Evolutionary conservation across 257 asterid genomes (phyloP).

Genomic region (Solanum dulcamara): DNA sequence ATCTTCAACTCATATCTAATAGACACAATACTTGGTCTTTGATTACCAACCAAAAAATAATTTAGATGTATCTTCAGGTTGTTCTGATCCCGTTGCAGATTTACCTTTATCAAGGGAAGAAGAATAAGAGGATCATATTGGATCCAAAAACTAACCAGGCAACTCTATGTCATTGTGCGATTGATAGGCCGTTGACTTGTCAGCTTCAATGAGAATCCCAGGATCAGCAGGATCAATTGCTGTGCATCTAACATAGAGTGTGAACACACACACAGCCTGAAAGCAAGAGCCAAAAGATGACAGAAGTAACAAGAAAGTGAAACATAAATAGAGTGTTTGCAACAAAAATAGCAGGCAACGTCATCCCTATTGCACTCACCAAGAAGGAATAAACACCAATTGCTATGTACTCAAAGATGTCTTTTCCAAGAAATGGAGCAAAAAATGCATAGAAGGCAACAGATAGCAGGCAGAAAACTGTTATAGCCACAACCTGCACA

Average conservation of each 20-base stretch:
- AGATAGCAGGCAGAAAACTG: slow-evolving; percentile 79
- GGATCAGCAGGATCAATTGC: slow-evolving; percentile 98
- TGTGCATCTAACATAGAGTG: slow-evolving; percentile 83
- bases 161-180: slow-evolving; percentile 58
- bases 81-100: background rate
- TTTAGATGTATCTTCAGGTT: background rate
- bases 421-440: slow-evolving; percentile 94
- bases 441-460: slow-evolving; percentile 96
- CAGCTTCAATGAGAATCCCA: slow-evolving; percentile 69
- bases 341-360: background rate
- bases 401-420: slow-evolving; percentile 71
- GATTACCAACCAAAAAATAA: background rate
- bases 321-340: background rate
- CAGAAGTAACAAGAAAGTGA: slow-evolving; percentile 1
- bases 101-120: background rate
- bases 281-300: slow-evolving; percentile 7
- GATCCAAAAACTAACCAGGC: slow-evolving; percentile 40
- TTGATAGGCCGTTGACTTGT: slow-evolving; percentile 36
- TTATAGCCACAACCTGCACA: slow-evolving; percentile 92
- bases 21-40: background rate
- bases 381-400: slow-evolving; percentile 78
- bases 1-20: background rate
- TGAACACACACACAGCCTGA: slow-evolving; percentile 72
- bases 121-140: background rate
- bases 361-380: slow-evolving; percentile 37